Evolutionary conservation across 108 stramenopile genomes (phyloP), one percentile per base, ranked within the genome.

Genomic region (Licmophora abbreviata): DNA sequence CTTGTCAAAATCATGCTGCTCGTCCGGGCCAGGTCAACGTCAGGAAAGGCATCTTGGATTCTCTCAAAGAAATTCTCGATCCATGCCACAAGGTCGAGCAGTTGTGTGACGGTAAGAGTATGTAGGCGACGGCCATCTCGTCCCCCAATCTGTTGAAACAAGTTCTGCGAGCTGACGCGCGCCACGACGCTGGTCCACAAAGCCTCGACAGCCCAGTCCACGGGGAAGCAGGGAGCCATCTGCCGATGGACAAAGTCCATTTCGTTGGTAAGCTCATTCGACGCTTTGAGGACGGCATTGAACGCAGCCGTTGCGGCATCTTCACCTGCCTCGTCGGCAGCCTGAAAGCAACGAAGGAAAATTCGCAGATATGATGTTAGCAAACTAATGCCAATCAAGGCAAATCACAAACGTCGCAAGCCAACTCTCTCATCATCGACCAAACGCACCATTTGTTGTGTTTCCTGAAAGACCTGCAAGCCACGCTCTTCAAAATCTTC

Each of bases 31-130:
- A 63, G 40, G 12, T 63, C 74, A 36, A 92, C 70, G 40, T 81
- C 76, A 9, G 85, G 83, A 55, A 92, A 92, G n/a, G 82, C 63
- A 36, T 92, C 89, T 68, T 92, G 85, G 28, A 92, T 79, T 12
- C 77, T 82, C 68, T 86, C 85, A 29, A 83, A 76, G 54, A 92
- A 92, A 46, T 59, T 80, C 25, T 92, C 89, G 6, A 92, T 79
- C 81, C 85, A 92, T 15, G 89, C 89, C 17, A 92, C 85, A 31
- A 92, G 48, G 60, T 92, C 89, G n/a, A 92, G 58, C 23, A 92
- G 58, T 57, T 92, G 89, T 2, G 89, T 82, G 25, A 84, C 83
- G 24, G 82, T 85, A 15, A 92, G 47, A 50, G 80, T 76, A 4
- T 80, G 80, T 3, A 92, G 55, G 28, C 77, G 77, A 48, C 81